Evolutionary conservation across 805 yeast species (phyloP).

Genomic region (Yamadazyma akitaensis): DNA sequence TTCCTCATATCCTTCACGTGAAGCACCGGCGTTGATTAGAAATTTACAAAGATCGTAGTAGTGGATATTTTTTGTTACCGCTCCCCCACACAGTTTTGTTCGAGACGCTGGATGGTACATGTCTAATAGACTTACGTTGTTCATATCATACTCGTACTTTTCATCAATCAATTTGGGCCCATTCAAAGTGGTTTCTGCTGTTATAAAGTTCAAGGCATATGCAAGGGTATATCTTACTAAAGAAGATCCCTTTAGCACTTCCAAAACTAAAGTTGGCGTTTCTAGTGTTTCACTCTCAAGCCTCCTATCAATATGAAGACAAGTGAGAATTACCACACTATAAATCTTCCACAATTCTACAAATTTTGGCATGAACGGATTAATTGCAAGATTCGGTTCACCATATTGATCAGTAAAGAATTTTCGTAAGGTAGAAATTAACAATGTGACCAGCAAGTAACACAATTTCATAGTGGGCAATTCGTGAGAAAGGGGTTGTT

Average conservation of each 20-base stretch:
- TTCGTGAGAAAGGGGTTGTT: constrained; percentile 13
- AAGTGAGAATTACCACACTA: constrained; percentile 55
- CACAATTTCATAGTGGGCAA: not conserved
- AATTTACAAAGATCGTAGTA: constrained; percentile 7
- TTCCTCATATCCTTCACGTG: constrained; percentile 3
- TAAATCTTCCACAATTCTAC: constrained; percentile 65
- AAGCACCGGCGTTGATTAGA: constrained; percentile 5
- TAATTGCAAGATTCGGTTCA: constrained; percentile 42
- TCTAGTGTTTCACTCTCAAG: constrained; percentile 22
- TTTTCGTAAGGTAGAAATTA: constrained; percentile 30
- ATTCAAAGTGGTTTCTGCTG: not conserved
- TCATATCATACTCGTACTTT: constrained; percentile 5
- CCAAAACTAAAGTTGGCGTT: constrained; percentile 33
- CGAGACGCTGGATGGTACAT: constrained; percentile 30
- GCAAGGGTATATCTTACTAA: constrained; percentile 63
- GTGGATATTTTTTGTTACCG: constrained; percentile 13
- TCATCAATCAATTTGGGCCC: constrained; percentile 1
- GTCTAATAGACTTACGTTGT: constrained; percentile 6
- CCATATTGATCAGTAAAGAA: constrained; percentile 25
- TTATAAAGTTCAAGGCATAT: constrained; percentile 36
- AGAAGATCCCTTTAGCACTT: constrained; percentile 54
- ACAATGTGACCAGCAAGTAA: constrained; percentile 25
- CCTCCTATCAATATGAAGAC: constrained; percentile 49
- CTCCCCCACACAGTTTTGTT: constrained; percentile 37
- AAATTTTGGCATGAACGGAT: constrained; percentile 61